phyloP scores from a whole-genome alignment of 495 filamentous ascomycete genomes.

The Aspergillus sclerotioniger region DNA sequence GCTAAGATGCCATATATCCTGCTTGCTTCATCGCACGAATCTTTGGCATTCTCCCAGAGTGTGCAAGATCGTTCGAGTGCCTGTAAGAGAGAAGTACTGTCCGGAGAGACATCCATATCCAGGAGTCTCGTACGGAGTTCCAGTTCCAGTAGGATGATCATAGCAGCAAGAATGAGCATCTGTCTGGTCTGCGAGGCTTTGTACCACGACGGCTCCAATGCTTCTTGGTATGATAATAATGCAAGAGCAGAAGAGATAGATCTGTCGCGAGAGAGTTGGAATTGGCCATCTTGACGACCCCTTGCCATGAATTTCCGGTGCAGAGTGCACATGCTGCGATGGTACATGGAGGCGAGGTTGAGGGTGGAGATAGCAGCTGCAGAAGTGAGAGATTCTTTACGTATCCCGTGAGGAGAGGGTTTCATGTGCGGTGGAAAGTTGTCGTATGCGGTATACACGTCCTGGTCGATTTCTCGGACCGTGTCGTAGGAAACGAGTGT shows the following conservation, averaged over 20 bases:
- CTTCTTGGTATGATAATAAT: not conserved
- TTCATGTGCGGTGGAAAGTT: constrained; percentile 10
- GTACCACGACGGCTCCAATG: constrained; percentile 8
- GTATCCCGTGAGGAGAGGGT: not conserved
- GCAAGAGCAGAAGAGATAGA: constrained; percentile 11
- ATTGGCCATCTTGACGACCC: not conserved
- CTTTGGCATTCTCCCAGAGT: not conserved
- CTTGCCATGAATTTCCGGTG: constrained; percentile 8
- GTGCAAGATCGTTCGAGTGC: constrained; percentile 4
- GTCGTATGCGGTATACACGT: not conserved
- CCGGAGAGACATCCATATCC: not conserved
- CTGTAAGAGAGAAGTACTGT: not conserved
- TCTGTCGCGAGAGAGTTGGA: constrained; percentile 1
- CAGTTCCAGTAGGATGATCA: constrained; percentile 10
- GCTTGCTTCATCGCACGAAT: not conserved
- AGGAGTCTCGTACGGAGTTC: not conserved
- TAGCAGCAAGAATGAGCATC: constrained; percentile 8
- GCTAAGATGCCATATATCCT: not conserved
- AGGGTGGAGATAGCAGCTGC: constrained; percentile 1
- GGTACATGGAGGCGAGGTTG: constrained; percentile 8
- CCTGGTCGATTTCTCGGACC: constrained; percentile 2
- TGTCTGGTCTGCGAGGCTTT: constrained; percentile 5
- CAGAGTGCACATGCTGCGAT: constrained; percentile 11
- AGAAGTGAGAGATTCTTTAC: not conserved
- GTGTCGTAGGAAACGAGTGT: not conserved